Percentiles rank a stretch among this genome's conserved stretches.
These are phyloP conservation scores for Stenogyne calaminthoides DNA, from an alignment of 305 asterid genomes.

Conservation along the genomic window DNA sequence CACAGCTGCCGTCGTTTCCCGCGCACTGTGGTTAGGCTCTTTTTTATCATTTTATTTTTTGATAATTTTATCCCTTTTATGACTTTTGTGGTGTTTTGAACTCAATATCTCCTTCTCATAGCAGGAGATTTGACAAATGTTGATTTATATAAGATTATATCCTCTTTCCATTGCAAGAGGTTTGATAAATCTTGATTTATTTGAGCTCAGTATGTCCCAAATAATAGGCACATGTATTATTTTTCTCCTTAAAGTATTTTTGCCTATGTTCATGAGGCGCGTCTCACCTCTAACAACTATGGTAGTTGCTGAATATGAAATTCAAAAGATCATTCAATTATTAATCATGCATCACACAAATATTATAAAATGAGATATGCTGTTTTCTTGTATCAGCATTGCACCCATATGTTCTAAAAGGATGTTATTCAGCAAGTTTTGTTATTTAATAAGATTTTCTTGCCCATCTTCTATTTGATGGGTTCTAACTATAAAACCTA, in stretches of 20 bases:
- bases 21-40: neutral
- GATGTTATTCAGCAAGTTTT: slow-evolving; percentile 4
- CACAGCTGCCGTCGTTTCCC: neutral
- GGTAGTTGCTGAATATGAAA: neutral
- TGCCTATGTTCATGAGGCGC: neutral
- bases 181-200: neutral
- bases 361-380: neutral
- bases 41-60: neutral
- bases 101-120: neutral
- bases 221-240: neutral
- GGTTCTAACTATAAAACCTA: too few relatives aligned
- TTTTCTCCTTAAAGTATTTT: neutral
- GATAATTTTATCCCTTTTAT: neutral
- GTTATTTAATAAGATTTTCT: slow-evolving; percentile 6
- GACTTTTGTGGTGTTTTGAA: neutral
- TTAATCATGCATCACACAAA: neutral
- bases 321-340: neutral
- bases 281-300: neutral
- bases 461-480: neutral
- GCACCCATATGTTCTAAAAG: neutral
- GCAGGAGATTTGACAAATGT: neutral
- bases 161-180: neutral
- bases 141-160: neutral
- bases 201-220: neutral
- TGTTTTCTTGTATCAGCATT: slow-evolving; percentile 20